Evolutionary conservation across 2,329 filamentous ascomycete species (phyloP).

Genomic region (Cercospora beticola): DNA sequence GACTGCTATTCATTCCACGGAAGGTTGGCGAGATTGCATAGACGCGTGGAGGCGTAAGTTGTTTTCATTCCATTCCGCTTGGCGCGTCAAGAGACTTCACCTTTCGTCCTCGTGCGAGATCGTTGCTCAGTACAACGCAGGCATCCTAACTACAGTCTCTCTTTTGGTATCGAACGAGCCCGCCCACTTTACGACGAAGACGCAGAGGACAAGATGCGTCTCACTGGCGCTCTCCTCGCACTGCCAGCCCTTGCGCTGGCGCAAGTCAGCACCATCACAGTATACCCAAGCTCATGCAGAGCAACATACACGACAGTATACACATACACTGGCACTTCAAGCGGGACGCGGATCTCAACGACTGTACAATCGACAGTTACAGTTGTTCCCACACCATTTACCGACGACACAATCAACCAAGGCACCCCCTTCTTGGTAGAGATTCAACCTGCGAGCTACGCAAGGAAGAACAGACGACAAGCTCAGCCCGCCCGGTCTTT

Average conservation of each 20-base stretch:
- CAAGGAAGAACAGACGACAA: conserved; percentile 27
- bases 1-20: conserved; percentile 13
- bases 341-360: conserved; percentile 26
- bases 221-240: conserved; percentile 19
- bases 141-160: conserved; percentile 18
- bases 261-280: conserved; percentile 32
- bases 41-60: conserved; percentile 18
- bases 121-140: conserved; percentile 13
- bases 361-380: conserved; percentile 34
- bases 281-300: conserved; percentile 31
- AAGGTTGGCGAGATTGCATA: conserved; percentile 16
- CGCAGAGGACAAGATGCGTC: conserved; percentile 10
- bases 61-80: conserved; percentile 25
- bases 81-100: conserved; percentile 15
- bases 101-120: conserved; percentile 1
- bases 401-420: conserved; percentile 33
- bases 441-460: conserved; percentile 23
- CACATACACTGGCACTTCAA: conserved; percentile 12
- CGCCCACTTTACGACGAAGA: not conserved
- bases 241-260: conserved; percentile 20
- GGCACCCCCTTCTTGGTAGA: conserved; percentile 37
- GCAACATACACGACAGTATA: conserved; percentile 23
- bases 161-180: conserved; percentile 1
- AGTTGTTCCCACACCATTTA: conserved; percentile 27
- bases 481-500: conserved; percentile 26